These are phyloP conservation scores for Primulina huaijiensis DNA, from an alignment of 257 asterid species.

Conservation along the genomic window DNA sequence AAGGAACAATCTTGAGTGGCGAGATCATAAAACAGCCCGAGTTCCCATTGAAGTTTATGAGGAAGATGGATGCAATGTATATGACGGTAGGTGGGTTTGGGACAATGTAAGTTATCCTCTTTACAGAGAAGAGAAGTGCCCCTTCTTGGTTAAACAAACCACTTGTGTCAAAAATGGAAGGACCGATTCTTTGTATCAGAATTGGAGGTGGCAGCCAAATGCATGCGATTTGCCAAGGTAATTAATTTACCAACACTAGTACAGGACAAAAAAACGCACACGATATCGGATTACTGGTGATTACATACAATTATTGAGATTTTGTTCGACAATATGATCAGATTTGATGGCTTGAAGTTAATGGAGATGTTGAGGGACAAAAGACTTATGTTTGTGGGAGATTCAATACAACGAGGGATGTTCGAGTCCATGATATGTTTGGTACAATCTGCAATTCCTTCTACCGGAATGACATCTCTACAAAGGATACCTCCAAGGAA, in stretches of 20 bases:
- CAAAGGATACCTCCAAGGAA: slow-evolving; percentile 70
- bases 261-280: neutral
- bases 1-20: slow-evolving; percentile 39
- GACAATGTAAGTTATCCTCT: slow-evolving; percentile 63
- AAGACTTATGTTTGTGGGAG: slow-evolving; percentile 85
- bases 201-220: slow-evolving; percentile 90
- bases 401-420: slow-evolving; percentile 90
- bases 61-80: slow-evolving; percentile 68
- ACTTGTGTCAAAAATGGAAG: slow-evolving; percentile 80
- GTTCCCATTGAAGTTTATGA: slow-evolving; percentile 52
- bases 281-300: neutral
- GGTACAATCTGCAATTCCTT: slow-evolving; percentile 57
- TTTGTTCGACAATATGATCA: slow-evolving; percentile 22
- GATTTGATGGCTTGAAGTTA: slow-evolving; percentile 72
- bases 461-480: slow-evolving; percentile 46
- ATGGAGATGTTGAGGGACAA: slow-evolving; percentile 77
- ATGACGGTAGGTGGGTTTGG: slow-evolving; percentile 78
- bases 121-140: slow-evolving; percentile 65
- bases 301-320: neutral
- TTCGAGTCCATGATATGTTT: slow-evolving; percentile 91
- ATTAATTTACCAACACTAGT: neutral
- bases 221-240: slow-evolving; percentile 83
- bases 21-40: slow-evolving; percentile 26
- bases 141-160: slow-evolving; percentile 71
- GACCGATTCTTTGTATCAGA: slow-evolving; percentile 72